Percentiles rank a stretch among this genome's conserved stretches.
Conservation (phyloP, 208 protist genomes). For the Trypanosoma mega region DNA sequence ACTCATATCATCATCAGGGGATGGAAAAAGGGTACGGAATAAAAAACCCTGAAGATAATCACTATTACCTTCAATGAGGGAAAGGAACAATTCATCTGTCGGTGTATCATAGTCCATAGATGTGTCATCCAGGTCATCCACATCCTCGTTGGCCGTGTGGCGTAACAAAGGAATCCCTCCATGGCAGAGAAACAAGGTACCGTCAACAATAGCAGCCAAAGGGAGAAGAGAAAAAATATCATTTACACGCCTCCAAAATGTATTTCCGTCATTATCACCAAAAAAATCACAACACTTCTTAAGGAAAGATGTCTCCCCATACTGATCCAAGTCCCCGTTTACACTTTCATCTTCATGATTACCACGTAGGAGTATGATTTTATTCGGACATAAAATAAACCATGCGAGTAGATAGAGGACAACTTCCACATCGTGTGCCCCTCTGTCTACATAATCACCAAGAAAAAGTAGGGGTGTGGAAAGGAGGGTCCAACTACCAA, state of each 20-base stretch:
- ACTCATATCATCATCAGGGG: slow-evolving; percentile 13
- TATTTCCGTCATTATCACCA: slow-evolving; percentile 41
- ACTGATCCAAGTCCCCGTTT: slow-evolving; percentile 59
- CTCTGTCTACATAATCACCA: slow-evolving; percentile 96
- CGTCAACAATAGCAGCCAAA: slow-evolving; percentile 84
- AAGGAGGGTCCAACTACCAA: slow-evolving; percentile 48
- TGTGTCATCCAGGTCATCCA: slow-evolving; percentile 1
- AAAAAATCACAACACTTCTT: slow-evolving; percentile 70
- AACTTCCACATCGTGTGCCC: slow-evolving; percentile 77
- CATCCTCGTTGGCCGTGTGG: not conserved
- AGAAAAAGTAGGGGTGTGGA: slow-evolving; percentile 92
- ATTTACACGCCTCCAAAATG: slow-evolving; percentile 75
- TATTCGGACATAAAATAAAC: slow-evolving; percentile 50
- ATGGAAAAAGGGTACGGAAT: slow-evolving; percentile 25
- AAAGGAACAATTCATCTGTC: slow-evolving; percentile 24
- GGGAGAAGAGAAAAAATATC: slow-evolving; percentile 69
- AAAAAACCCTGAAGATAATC: slow-evolving; percentile 18
- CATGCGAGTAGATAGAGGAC: slow-evolving; percentile 69
- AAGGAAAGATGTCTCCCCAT: slow-evolving; percentile 51
- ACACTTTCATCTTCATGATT: slow-evolving; percentile 82
- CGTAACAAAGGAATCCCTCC: slow-evolving; percentile 80
- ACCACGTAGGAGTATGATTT: slow-evolving; percentile 84
- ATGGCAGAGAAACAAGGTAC: slow-evolving; percentile 80
- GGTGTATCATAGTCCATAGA: slow-evolving; percentile 30
- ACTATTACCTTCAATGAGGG: slow-evolving; percentile 20